Evolutionary conservation across 2,329 filamentous ascomycete genomes (phyloP), one percentile per base, ranked within the genome.

Genomic region (Sclerotinia trifoliorum): DNA sequence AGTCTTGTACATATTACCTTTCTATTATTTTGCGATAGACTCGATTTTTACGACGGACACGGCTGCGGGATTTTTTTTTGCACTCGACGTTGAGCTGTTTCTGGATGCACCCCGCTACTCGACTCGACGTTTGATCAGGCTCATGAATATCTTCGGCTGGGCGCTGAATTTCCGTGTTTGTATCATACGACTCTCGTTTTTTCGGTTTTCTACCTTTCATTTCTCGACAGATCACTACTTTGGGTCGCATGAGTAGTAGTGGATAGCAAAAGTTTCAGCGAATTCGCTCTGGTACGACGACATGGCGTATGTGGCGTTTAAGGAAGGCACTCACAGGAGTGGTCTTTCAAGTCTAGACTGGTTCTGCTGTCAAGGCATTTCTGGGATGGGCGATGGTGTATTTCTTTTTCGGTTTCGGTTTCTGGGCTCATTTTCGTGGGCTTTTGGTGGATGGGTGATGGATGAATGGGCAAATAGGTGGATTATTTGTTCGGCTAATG

Each of bases 121-220:
- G 61, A 55, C 68, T 68, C 69, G 68, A 68, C 71, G 66, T 65
- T 70, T 70, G 68, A 66, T 68, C 70, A 61, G 70, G 71, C 63
- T 60, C 57, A 67, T 52, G 70, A 70, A 66, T 62, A 65, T 71
- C 66, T 72, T 66, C 69, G 69, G 68, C 68, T 70, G 58, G 65
- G 71, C 64, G 66, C 67, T 67, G 66, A 63, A 60, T 70, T 70
- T 74, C 73, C 74, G 69, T 69, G 74, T 75, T 76, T 76, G 75
- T 77, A 77, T 70, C 75, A 77, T 77, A 76, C 74, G 74, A 77
- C 68, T 75, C 73, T 75, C 70, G 66, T 74, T 77, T 73, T 70
- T 70, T 58, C 66, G 55, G 67, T 66, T 29, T 19, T 24, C 24
- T 69, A 56, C 66, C 68, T 69, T 54, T 42, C 24, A 71, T 61